phyloP scores from a whole-genome alignment of 1,139 yeast genomes.

The Geotrichum siamense region DNA sequence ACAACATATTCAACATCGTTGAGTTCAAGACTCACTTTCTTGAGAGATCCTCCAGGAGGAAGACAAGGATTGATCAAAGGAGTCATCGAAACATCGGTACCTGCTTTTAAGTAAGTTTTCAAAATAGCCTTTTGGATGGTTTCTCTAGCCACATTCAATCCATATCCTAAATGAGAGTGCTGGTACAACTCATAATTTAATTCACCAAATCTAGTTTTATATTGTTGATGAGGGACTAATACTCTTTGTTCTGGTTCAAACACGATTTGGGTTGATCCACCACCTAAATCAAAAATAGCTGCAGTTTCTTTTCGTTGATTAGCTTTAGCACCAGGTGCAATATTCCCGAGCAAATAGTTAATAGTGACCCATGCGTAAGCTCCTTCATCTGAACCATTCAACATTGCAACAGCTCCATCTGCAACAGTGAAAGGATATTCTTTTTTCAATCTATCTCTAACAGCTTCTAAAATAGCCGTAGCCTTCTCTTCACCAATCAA shows the following conservation, averaged over 20 bases:
- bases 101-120: slow-evolving; percentile 15
- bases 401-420: slow-evolving; percentile 74
- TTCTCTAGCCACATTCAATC: slow-evolving; percentile 86
- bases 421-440: slow-evolving; percentile 79
- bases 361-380: slow-evolving; percentile 95
- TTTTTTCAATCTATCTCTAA: slow-evolving; percentile 56
- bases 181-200: slow-evolving; percentile 70
- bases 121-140: slow-evolving; percentile 50
- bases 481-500: slow-evolving; percentile 68
- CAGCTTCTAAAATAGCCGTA: slow-evolving; percentile 57
- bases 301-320: slow-evolving; percentile 56
- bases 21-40: slow-evolving; percentile 37
- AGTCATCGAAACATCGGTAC: slow-evolving; percentile 10
- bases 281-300: slow-evolving; percentile 91
- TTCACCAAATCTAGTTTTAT: slow-evolving; percentile 65
- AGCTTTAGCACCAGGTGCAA: slow-evolving; percentile 51
- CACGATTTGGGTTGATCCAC: slow-evolving; percentile 95
- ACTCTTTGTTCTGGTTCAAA: slow-evolving; percentile 77
- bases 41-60: slow-evolving; percentile 53
- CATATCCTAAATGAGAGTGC: slow-evolving; percentile 86
- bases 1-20: slow-evolving; percentile 34
- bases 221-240: slow-evolving; percentile 80
- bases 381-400: slow-evolving; percentile 93
- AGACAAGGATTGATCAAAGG: slow-evolving; percentile 59
- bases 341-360: slow-evolving; percentile 77